Evolutionary conservation across 306 rosid species (phyloP).

Genomic region (Macrotyloma uniflorum): DNA sequence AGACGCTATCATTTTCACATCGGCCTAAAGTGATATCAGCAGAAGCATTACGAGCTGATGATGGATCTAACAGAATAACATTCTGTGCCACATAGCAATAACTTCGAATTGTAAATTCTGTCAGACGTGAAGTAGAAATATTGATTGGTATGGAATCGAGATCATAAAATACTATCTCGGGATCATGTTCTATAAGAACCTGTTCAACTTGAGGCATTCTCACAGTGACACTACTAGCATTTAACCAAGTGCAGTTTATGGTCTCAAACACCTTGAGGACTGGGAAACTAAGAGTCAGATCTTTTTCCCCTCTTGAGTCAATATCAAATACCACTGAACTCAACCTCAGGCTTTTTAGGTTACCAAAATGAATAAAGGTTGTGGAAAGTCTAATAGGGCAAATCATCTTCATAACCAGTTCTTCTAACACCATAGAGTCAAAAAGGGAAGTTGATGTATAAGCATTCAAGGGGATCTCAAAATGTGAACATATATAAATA

Average conservation of each 20-base stretch:
- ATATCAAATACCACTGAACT: not conserved
- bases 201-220: constrained; percentile 8
- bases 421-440: not conserved
- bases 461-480: not conserved
- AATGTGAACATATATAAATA: not conserved
- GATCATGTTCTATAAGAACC: not conserved
- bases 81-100: not conserved
- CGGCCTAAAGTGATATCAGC: not conserved
- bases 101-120: not conserved
- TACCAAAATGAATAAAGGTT: not conserved
- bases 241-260: constrained; percentile 13
- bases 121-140: not conserved
- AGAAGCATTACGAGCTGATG: constrained; percentile 19
- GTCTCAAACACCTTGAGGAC: constrained; percentile 7
- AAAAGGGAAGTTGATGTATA: not conserved
- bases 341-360: not conserved
- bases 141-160: not conserved
- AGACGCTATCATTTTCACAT: not conserved
- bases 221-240: not conserved
- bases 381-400: not conserved
- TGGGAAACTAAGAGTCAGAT: not conserved
- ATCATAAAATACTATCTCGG: no score
- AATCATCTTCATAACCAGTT: not conserved
- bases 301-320: not conserved
- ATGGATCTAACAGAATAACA: not conserved